Base-by-base conservation (phyloP, 805 yeast species). In the Candida easanensis region DNA sequence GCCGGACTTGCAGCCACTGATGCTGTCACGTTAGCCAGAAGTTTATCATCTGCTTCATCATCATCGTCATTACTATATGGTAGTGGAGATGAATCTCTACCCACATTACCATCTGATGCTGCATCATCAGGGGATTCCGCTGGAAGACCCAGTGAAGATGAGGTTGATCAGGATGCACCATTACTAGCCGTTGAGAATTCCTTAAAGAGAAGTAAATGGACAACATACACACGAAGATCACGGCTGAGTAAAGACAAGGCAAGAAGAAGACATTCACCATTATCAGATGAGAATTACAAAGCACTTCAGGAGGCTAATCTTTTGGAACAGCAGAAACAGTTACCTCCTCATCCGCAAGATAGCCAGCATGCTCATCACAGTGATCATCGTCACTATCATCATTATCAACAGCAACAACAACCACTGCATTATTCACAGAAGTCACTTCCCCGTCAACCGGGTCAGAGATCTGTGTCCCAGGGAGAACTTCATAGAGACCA, bases 1-100 rank as follows among this genome's bases (percentile, higher is more conserved):
- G 95, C 91, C 0, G 93, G 95, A 0, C 65, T 86, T 62, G 82
- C 80, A 41, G 81, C 88, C 4, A 76, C 82, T 31, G 95, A 88
- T 66, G 95, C 96, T 0, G 82, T 84, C 5, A 80, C 95, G 0
- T 69, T 88, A 43, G 96, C 95, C 0, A 70, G 95, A 56, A 80
- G 93, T 1, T 70, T 88, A 38, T 83, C 91, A 2, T 75, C 87
- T 36, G 75, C 84, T 0, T 78, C 88, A 0, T 68, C 84, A 22
- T 84, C 85, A 11, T 71, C 59, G 1, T 49, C 53, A 1, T 26
- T 53, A 15, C 26, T 49, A 26, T 42, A 41, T 16, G 48, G 52
- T 8, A 41, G 40, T 17, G 48, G 42, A 5, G 18, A 21, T 5
- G 36, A 20, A 14, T n/a, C 36, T 10, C 11, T 34, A 15, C 20